Percentiles rank a stretch among this genome's conserved stretches.
Conservation (phyloP, 495 filamentous ascomycete species). For the Aspergillus bertholletiae region DNA sequence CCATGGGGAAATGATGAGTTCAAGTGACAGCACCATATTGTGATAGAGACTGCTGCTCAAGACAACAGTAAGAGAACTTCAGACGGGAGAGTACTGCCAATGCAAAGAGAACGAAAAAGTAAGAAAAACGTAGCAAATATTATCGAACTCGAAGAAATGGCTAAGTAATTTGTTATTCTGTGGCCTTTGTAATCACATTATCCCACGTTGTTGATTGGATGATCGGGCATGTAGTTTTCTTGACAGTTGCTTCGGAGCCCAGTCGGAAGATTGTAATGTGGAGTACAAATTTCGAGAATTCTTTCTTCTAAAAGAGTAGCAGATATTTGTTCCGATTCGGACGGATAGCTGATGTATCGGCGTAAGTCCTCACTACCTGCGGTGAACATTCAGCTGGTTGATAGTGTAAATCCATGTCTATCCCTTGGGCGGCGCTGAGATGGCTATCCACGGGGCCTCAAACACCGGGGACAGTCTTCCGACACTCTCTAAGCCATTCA, state of each 20-base stretch:
- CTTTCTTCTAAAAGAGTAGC: too few species aligned
- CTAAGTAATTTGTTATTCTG: background rate
- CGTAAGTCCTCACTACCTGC: background rate
- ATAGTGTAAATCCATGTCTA: background rate
- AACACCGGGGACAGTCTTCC: background rate
- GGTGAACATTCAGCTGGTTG: background rate
- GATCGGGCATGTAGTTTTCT: background rate
- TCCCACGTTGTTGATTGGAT: background rate
- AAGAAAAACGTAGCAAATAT: background rate
- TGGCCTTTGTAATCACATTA: background rate
- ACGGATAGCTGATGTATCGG: background rate
- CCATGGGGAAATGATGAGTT: background rate
- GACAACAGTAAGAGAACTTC: background rate
- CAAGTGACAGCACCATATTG: background rate
- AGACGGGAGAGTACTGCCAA: background rate
- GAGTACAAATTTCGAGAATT: too few species aligned
- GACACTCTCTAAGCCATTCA: background rate
- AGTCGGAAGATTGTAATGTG: background rate
- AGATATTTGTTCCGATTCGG: too few species aligned
- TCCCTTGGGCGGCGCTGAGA: background rate
- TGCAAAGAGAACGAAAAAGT: background rate
- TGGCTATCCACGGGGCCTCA: background rate
- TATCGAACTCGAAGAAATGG: background rate
- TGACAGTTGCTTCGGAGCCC: background rate
- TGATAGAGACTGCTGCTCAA: background rate